Evolutionary conservation across 257 asterid genomes (phyloP).

Genomic region (Petrea volubilis): DNA sequence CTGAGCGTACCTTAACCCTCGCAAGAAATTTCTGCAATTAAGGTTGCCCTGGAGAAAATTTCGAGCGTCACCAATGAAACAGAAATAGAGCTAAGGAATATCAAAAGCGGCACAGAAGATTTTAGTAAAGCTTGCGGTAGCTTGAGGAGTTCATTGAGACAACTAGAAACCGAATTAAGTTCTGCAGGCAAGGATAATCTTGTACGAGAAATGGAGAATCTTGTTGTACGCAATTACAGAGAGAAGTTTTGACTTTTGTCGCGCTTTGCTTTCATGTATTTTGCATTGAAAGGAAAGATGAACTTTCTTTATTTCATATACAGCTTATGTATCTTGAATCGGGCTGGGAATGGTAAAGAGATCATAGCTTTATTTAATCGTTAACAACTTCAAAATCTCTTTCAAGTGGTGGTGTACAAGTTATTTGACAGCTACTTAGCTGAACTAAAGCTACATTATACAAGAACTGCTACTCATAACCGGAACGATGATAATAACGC

Average conservation of each 20-base stretch:
- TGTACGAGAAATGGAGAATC: conserved; percentile 51
- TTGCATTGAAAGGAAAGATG: not conserved
- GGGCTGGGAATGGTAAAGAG: too few relatives aligned
- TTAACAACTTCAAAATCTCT: not conserved
- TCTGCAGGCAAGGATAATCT: conserved; percentile 48
- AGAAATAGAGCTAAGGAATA: conserved; percentile 46
- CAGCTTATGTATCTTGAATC: too few relatives aligned
- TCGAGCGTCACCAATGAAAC: conserved; percentile 40
- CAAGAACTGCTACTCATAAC: not conserved
- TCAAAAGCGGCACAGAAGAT: conserved; percentile 56
- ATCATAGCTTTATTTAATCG: too few relatives aligned
- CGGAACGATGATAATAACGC: not conserved
- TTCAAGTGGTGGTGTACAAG: not conserved
- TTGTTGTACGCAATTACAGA: conserved; percentile 40
- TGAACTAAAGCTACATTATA: not conserved
- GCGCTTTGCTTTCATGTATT: not conserved
- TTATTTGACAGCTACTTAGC: not conserved
- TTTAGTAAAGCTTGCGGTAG: conserved; percentile 54
- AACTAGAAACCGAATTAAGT: conserved; percentile 54
- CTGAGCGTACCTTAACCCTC: conserved; percentile 98
- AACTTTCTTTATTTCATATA: not conserved
- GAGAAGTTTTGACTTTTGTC: not conserved
- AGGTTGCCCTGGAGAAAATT: conserved; percentile 50
- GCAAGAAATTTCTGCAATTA: conserved; percentile 69
- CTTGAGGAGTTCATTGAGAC: conserved; percentile 53